phyloP scores from a whole-genome alignment of 108 stramenopile genomes.

The Cyclotella sp. region DNA sequence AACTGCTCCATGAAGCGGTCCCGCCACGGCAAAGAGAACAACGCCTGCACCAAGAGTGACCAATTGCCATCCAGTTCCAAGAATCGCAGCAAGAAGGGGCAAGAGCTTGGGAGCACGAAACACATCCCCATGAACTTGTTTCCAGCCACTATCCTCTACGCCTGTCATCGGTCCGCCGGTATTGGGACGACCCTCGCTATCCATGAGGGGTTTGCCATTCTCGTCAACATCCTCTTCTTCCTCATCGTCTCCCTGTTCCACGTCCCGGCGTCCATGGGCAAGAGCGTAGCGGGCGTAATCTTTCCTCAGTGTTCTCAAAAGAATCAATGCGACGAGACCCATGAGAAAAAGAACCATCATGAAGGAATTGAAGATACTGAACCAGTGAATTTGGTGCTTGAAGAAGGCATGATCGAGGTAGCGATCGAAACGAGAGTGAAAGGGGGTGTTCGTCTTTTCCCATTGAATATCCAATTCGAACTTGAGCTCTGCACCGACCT shows the following conservation, averaged over 20 bases:
- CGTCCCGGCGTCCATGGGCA: slow-evolving; percentile 63
- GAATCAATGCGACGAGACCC: slow-evolving; percentile 95
- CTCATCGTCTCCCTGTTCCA: slow-evolving; percentile 70
- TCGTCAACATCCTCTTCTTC: slow-evolving; percentile 57
- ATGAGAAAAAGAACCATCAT: slow-evolving; percentile 99
- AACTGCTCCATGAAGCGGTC: slow-evolving; percentile 93
- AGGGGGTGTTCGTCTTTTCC: slow-evolving; percentile 71
- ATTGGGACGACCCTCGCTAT: slow-evolving; percentile 24
- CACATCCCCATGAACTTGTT: slow-evolving; percentile 99
- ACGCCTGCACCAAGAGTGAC: slow-evolving; percentile 91
- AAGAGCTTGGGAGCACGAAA: slow-evolving; percentile 90
- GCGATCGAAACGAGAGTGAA: slow-evolving; percentile 90
- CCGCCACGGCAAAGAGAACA: slow-evolving; percentile 92
- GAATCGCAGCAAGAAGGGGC: slow-evolving; percentile 89
- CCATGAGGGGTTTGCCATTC: slow-evolving; percentile 66
- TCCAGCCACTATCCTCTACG: slow-evolving; percentile 97
- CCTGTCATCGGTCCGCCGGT: slow-evolving; percentile 45
- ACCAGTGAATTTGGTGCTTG: slow-evolving; percentile 99
- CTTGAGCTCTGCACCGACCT: slow-evolving; percentile 63
- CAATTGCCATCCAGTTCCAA: slow-evolving; percentile 96
- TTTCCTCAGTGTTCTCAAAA: slow-evolving; percentile 92
- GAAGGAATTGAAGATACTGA: slow-evolving; percentile 96
- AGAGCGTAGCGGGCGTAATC: slow-evolving; percentile 94
- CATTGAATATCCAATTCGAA: slow-evolving; percentile 87
- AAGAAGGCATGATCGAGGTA: slow-evolving; percentile 97